Evolutionary conservation across 768 basidiomycete genomes (phyloP).

Genomic region (Leccinum aurantiacum): DNA sequence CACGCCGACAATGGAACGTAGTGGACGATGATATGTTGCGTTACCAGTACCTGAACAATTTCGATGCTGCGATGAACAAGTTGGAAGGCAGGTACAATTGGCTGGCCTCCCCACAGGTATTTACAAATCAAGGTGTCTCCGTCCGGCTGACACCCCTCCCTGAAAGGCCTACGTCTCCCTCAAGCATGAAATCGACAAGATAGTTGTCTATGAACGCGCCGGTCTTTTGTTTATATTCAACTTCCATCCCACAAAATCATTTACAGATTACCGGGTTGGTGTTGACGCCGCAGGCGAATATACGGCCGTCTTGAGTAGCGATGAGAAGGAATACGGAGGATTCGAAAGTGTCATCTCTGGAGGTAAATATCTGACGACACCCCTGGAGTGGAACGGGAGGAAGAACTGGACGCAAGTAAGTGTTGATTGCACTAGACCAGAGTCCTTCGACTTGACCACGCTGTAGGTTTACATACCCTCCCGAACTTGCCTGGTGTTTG

Average conservation of each 20-base stretch:
- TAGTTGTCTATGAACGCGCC: constrained; percentile 91
- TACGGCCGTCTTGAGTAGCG: constrained; percentile 73
- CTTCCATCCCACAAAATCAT: constrained; percentile 90
- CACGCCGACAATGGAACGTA: constrained; percentile 95
- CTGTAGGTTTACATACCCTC: constrained; percentile 33
- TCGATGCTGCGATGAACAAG: constrained; percentile 90
- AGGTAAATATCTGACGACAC: constrained; percentile 73
- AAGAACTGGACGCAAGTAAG: constrained; percentile 86
- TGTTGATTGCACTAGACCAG: neutral
- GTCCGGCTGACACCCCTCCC: constrained; percentile 8
- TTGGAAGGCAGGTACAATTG: constrained; percentile 79
- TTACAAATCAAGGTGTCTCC: constrained; percentile 6
- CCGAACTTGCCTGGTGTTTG: constrained; percentile 33
- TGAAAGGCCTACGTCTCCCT: constrained; percentile 85
- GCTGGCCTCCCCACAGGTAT: constrained; percentile 78
- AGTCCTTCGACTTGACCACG: constrained; percentile 1
- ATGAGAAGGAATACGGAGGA: constrained; percentile 87
- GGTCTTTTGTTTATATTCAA: constrained; percentile 96
- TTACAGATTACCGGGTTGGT: constrained; percentile 91
- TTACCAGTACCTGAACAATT: constrained; percentile 94
- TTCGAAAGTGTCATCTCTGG: constrained; percentile 75
- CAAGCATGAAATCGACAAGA: constrained; percentile 91
- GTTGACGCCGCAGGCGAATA: constrained; percentile 87
- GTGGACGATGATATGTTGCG: constrained; percentile 82
- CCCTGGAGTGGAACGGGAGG: constrained; percentile 89